Evolutionary conservation across 495 filamentous ascomycete genomes (phyloP).

Genomic region (Podospora sp.): DNA sequence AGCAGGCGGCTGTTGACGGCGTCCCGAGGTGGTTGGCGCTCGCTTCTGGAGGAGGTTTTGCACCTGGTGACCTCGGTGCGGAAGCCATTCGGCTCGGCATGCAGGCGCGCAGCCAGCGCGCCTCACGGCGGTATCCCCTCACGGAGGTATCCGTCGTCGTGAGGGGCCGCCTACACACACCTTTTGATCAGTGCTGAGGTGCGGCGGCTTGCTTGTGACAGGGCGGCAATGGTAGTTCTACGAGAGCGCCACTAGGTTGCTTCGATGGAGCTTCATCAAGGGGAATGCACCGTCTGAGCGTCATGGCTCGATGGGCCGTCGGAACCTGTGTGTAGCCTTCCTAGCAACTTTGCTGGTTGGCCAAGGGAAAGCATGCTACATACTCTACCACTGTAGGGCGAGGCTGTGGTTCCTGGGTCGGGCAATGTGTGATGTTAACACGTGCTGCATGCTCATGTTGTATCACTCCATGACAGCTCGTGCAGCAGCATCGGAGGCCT

Average conservation of each 20-base stretch:
- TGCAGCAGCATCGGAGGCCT: background rate
- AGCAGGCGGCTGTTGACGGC: background rate
- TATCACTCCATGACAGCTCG: background rate
- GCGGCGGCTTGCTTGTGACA: background rate
- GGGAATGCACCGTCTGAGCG: background rate
- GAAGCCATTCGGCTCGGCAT: background rate
- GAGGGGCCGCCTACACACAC: background rate
- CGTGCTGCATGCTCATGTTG: background rate
- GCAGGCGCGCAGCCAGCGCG: background rate
- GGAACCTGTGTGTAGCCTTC: slow-evolving; percentile 2
- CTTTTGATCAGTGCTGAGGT: no score
- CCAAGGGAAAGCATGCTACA: background rate
- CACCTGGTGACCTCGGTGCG: background rate
- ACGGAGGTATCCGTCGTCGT: background rate
- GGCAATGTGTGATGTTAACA: background rate
- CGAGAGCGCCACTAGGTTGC: background rate
- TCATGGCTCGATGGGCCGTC: slow-evolving; percentile 9
- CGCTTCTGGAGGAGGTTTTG: background rate
- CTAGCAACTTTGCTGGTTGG: background rate
- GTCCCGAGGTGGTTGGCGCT: background rate
- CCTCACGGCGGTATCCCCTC: background rate
- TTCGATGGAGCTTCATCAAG: background rate
- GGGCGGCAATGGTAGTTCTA: background rate
- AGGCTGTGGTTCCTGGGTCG: background rate
- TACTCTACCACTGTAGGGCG: background rate